Evolutionary conservation across 1,139 yeast genomes (phyloP), one percentile per base, ranked within the genome.

Genomic region (Diutina pseudorugosa): DNA sequence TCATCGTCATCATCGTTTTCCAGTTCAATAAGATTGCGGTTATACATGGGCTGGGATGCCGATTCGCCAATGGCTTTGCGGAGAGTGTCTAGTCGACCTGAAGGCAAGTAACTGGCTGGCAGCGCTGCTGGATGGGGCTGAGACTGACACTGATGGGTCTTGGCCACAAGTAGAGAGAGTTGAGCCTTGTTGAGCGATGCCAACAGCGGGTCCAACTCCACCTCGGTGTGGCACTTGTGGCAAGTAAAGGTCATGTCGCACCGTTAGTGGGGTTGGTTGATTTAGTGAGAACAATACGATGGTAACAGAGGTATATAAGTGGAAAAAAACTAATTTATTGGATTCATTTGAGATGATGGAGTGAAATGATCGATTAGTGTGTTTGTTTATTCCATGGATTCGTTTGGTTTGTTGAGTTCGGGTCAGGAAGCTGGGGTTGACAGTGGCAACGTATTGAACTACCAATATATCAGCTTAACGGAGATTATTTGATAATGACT

Each of bases 211-310:
- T 71, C 70, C 20, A 73, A 56, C 30, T 53, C 52, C 4, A 74
- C 59, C 0, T 68, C 68, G 5, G 63, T 58, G 48, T 67, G 62
- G 60, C 77, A 73, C 56, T 67, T 62, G 57, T 65, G 72, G 57
- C 77, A 73, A 30, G 36, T 30, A 14, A 30, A 30, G 36, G 36
- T 30, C 36, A 30, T 30, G 11, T 14, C 36, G 36, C 36, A 14
- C 36, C 5, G n/a, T 11, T 3, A 1, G 36, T 30, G 36, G n/a
- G n/a, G n/a, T 4, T 12, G 36, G 36, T 30, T 30, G n/a, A 11
- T 9, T 9, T 27, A 27, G 30, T 1, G 30, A 27, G 11, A 27
- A 27, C 30, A 27, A 27, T 27, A 9, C 7, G 3, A 27, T 3
- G 4, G n/a, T 9, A 30, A 30, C 36, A 3, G 14, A 5, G 36